Base-by-base conservation (phyloP, 176 grass and related monocot species). In the Themeda triandra region DNA sequence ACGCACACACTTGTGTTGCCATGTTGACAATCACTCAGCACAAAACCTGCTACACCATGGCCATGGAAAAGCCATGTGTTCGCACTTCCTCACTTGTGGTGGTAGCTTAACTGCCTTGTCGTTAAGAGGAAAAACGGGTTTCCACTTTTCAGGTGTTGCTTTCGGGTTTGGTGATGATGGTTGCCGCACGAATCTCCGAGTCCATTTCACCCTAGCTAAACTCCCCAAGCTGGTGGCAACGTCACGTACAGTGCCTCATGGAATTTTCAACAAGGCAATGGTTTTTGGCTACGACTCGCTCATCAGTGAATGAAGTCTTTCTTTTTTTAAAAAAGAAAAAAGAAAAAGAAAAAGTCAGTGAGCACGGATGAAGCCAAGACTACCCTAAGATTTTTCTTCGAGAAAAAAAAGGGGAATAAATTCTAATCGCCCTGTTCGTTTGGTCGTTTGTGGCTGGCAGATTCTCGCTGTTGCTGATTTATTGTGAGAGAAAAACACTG, bases 151-250 rank as follows among this genome's bases (percentile, higher is more conserved):
- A 6, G 48, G 36, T 14, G 69, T 49, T 28, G 41, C 59, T 75
- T 84, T 75, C 71, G 19, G 28, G 82, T 84, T 46, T 59, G 24
- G 83, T 85, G 17, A 76, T 59, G 24, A 73, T 85, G 17, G 67
- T 32, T 39, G 10, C 24, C 24, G 45, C 71, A 60, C 66, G 36
- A 82, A 62, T 62, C 33, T 72, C 51, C 33, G 19, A 23, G 36
- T 4, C 24, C 49, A 17, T 72, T 14, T 28, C 13, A 25, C 2
- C 18, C 9, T 45, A n/a, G n/a, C n/a, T n/a, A 40, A 31, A 13
- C 23, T 83, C 27, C 69, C 56, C 24, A 53, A 25, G 53, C 13
- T n/a, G 67, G 21, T 67, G 28, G 6, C 18, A 32, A 82, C 36
- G 6, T 73, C 68, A 17, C 59, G 49, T 40, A 71, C 41, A 42